Base-by-base conservation (phyloP, 768 basidiomycete genomes). In the Leccinum variicolor region DNA sequence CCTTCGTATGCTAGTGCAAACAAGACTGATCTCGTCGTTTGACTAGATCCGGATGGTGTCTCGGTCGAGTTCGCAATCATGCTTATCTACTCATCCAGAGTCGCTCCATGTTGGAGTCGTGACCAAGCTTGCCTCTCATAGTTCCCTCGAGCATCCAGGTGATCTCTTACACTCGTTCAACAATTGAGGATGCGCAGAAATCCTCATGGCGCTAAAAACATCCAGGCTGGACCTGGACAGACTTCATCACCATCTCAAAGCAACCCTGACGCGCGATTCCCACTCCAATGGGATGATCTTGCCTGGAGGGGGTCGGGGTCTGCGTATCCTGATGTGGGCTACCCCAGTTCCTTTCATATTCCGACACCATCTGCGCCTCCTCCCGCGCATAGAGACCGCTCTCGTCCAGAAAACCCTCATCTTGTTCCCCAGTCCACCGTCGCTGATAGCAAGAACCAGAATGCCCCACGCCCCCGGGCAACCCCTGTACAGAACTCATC, bases 221-320 rank as follows among this genome's bases (percentile, higher is more conserved):
- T 4, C 41, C 67, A 43, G 68, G 68, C 67, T 60, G 68, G 67
- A 36, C 66, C 67, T 63, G 66, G 48, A 19, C 54, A 29, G 1
- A 6, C 31, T 39, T 58, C 54, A 51, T 56, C 59, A 9, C 34
- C 54, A 26, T 10, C 31, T 17, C 34, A 23, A 8, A 45, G 45
- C 2, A 31, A 19, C 17, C 54, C 9, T 4, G 1, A 23, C 14
- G 49, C 45, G 45, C 46, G 46, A 48, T 46, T 57, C 21, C 50
- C 23, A 19, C 3, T 11, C 28, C 47, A 49, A 31, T 50, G n/a
- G 14, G 34, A 49, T 7, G 29, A n/a, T 47, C 56, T 33, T 49
- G 39, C 59, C 2, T 19, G 53, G 50, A 31, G 23, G 31, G 56
- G 52, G 7, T 15, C 19, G 31, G 56, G 52, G 7, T 15, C 19